Conservation (phyloP, 2,329 filamentous ascomycete species). For the Ophidiomyces ophidiicola region DNA sequence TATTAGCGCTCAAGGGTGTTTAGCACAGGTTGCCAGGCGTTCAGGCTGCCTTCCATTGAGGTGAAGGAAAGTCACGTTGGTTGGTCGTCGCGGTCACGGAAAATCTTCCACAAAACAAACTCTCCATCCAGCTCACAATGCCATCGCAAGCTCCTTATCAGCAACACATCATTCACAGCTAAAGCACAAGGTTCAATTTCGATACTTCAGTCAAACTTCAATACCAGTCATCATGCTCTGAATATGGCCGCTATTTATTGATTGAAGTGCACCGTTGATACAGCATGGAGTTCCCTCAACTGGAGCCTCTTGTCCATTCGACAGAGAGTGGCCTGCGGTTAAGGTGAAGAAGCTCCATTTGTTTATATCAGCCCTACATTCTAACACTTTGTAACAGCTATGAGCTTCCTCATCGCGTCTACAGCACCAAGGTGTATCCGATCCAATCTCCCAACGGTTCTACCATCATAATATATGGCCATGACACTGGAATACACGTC, state of each 20-base stretch:
- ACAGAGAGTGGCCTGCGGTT: conserved; percentile 33
- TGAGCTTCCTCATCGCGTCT: conserved; percentile 46
- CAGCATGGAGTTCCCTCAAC: conserved; percentile 20
- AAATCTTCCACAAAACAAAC: too few species aligned
- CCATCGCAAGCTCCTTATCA: background rate
- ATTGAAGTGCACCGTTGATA: background rate
- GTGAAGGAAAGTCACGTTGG: conserved; percentile 9
- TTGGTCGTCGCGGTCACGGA: too few species aligned
- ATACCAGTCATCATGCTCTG: conserved; percentile 5
- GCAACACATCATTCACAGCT: too few species aligned
- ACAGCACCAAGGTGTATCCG: conserved; percentile 47
- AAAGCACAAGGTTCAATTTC: background rate
- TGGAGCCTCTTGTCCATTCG: conserved; percentile 28
- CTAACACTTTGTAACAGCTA: conserved; percentile 36
- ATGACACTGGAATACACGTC: conserved; percentile 46
- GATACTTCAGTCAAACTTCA: background rate
- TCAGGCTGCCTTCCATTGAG: too few species aligned
- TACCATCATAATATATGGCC: conserved; percentile 48
- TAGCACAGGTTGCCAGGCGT: too few species aligned
- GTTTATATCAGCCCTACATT: background rate
- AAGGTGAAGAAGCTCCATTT: conserved; percentile 23
- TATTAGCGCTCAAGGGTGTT: conserved; percentile 16
- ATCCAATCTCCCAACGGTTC: conserved; percentile 49
- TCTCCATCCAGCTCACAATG: conserved; percentile 3
- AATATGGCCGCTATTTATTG: background rate